A percentile compares a stretch with the other conserved stretches of the same genome.
Conservation (phyloP, 1,139 yeast genomes). For the Schwanniomyces etchellsii region DNA sequence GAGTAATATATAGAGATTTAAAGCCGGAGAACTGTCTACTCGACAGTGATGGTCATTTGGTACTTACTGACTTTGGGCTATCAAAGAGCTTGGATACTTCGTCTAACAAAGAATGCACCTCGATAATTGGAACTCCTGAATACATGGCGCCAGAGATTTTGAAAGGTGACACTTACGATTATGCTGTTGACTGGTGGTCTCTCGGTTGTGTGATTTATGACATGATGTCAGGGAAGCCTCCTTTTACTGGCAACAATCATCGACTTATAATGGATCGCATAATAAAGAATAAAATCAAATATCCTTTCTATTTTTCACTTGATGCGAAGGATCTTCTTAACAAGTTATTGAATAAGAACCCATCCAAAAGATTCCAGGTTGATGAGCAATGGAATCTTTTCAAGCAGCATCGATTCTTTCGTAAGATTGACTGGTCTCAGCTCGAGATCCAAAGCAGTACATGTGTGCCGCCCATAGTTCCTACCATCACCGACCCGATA, state of each 20-base stretch:
- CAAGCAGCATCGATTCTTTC: constrained; percentile 23
- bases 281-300: constrained; percentile 57
- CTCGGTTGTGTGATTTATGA: constrained; percentile 58
- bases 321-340: constrained; percentile 79
- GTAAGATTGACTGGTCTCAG: constrained; percentile 24
- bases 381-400: constrained; percentile 41
- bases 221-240: constrained; percentile 87
- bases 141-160: constrained; percentile 35
- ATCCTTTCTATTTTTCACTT: constrained; percentile 72
- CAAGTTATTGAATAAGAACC: constrained; percentile 67
- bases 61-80: constrained; percentile 84
- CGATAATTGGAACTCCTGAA: constrained; percentile 80
- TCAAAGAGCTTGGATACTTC: constrained; percentile 57
- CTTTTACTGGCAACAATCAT: constrained; percentile 83
- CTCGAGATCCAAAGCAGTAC: constrained; percentile 17
- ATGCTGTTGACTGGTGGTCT: constrained; percentile 35
- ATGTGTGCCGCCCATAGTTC: constrained; percentile 23
- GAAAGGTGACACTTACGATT: constrained; percentile 26
- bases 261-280: constrained; percentile 76
- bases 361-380: constrained; percentile 62
- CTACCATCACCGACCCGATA: constrained; percentile 29
- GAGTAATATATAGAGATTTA: constrained; percentile 59
- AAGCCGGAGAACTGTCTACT: constrained; percentile 89
- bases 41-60: constrained; percentile 69
- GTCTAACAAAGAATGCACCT: constrained; percentile 43